Evolutionary conservation across 2,329 filamentous ascomycete species (phyloP).

Genomic region (Hypoxylon sp.): DNA sequence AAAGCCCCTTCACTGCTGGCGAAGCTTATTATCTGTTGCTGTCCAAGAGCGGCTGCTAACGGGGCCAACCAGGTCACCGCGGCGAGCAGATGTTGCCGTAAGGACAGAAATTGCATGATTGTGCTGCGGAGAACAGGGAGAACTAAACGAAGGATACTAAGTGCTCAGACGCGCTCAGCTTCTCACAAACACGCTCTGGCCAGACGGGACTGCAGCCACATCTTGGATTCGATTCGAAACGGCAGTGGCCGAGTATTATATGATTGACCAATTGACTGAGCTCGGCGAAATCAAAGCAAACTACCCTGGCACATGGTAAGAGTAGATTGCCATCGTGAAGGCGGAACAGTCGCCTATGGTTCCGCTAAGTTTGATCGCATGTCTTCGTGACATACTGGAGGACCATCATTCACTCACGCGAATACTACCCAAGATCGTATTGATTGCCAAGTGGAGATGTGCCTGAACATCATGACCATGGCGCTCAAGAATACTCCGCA

Average conservation of each 20-base stretch:
- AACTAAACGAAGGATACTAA: background rate
- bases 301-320: slow-evolving; percentile 14
- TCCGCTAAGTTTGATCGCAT: slow-evolving; percentile 24
- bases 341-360: slow-evolving; percentile 27
- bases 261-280: slow-evolving; percentile 3
- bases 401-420: slow-evolving; percentile 21
- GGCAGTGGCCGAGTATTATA: slow-evolving; percentile 24
- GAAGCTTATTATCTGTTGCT: slow-evolving; percentile 53
- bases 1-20: slow-evolving; percentile 41
- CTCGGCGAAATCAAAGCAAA: slow-evolving; percentile 16
- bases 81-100: slow-evolving; percentile 22
- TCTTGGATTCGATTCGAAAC: background rate
- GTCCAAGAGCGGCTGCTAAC: slow-evolving; percentile 48
- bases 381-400: slow-evolving; percentile 6
- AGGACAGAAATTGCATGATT: slow-evolving; percentile 23
- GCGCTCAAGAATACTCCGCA: slow-evolving; percentile 29
- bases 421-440: slow-evolving; percentile 40
- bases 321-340: slow-evolving; percentile 30
- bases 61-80: slow-evolving; percentile 27
- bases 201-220: background rate
- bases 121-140: slow-evolving; percentile 1
- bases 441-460: slow-evolving; percentile 34
- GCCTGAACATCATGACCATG: slow-evolving; percentile 38
- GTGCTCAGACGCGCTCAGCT: background rate
- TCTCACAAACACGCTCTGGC: slow-evolving; percentile 1